Evolutionary conservation across 2,329 filamentous ascomycete species (phyloP).

Genomic region (Camillea tinctor): DNA sequence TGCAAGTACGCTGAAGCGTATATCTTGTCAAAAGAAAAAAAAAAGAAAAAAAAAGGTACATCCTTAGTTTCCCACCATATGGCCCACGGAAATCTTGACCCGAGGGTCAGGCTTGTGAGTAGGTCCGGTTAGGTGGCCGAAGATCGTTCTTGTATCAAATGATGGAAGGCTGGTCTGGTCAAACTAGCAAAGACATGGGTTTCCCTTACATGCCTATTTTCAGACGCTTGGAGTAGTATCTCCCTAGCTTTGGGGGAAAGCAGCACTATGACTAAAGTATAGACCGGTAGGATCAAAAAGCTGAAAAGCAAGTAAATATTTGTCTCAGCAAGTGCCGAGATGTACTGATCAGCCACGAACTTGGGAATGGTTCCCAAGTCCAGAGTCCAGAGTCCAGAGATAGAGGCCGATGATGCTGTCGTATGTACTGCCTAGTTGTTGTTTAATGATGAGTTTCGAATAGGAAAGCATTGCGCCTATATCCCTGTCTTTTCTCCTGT

Average conservation of each 20-base stretch:
- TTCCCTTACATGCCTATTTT: not conserved
- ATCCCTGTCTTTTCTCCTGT: not conserved
- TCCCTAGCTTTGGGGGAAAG: conserved; percentile 8
- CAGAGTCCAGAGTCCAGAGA: not conserved
- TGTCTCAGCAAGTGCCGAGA: not conserved
- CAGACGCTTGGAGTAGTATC: not conserved
- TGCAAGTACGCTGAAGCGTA: not conserved
- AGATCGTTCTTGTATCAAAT: not conserved
- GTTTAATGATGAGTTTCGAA: not conserved
- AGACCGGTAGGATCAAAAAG: not conserved
- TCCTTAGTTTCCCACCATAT: not conserved
- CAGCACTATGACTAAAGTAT: conserved; percentile 3
- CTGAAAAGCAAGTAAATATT: not conserved
- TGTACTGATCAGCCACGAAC: conserved; percentile 1
- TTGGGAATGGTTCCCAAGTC: not conserved
- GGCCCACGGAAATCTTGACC: not conserved
- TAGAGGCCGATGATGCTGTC: not conserved
- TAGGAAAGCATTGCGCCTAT: not conserved
- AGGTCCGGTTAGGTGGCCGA: not conserved
- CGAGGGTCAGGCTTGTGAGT: not conserved
- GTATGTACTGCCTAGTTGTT: not conserved
- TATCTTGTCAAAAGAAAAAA: not conserved
- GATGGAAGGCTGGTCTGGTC: not conserved
- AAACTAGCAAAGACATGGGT: conserved; percentile 4
- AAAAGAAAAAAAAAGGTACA: not conserved